phyloP scores from a whole-genome alignment of 192 early-diverging fungal species.

The Podila epicladia region DNA sequence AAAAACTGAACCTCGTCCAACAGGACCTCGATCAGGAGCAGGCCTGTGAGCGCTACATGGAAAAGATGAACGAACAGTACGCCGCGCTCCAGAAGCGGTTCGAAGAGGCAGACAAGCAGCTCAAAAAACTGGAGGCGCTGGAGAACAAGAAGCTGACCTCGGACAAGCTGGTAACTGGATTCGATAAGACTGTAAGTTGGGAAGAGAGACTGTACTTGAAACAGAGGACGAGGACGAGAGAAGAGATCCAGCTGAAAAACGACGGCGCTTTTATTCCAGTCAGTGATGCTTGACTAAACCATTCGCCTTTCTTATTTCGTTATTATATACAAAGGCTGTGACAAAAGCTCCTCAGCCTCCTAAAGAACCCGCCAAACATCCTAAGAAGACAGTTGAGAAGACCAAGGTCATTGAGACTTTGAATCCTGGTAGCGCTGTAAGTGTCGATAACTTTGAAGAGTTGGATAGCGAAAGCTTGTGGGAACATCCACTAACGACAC shows the following conservation, averaged over 20 bases:
- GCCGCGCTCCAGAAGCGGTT: slow-evolving; percentile 49
- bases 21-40: slow-evolving; percentile 37
- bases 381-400: slow-evolving; percentile 58
- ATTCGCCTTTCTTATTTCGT: neutral
- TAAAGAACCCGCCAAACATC: slow-evolving; percentile 36
- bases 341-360: slow-evolving; percentile 50
- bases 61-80: slow-evolving; percentile 53
- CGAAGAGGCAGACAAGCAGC: slow-evolving; percentile 56
- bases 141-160: slow-evolving; percentile 74
- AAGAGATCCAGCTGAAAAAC: neutral
- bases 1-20: slow-evolving; percentile 6
- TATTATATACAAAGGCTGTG: slow-evolving; percentile 49
- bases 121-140: slow-evolving; percentile 66
- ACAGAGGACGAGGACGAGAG: too few relatives aligned
- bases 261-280: neutral
- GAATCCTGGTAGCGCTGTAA: slow-evolving; percentile 60
- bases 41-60: slow-evolving; percentile 32
- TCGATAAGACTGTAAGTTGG: slow-evolving; percentile 68
- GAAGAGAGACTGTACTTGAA: neutral
- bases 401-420: slow-evolving; percentile 75
- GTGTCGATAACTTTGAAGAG: neutral
- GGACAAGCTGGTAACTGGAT: slow-evolving; percentile 73
- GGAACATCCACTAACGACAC: neutral
- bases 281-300: slow-evolving; percentile 2
- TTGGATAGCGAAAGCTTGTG: neutral